Conservation (phyloP, 2,329 filamentous ascomycete genomes). For the Nannizzia gypsea region DNA sequence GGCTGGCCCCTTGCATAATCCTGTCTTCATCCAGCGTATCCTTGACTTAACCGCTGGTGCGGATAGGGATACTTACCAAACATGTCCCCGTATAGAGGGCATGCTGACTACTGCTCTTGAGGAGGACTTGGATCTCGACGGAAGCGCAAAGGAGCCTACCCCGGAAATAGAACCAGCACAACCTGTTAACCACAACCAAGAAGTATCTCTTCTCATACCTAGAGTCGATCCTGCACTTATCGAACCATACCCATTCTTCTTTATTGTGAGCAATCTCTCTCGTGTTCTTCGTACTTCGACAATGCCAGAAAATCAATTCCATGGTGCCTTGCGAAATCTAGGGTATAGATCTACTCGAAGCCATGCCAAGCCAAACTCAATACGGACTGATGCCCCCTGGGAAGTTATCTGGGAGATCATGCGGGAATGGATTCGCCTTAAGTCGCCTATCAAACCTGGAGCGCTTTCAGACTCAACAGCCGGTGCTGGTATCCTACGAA, state of each 20-base stretch:
- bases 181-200: neutral
- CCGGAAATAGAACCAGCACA: slow-evolving; percentile 6
- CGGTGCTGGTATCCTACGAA: slow-evolving; percentile 57
- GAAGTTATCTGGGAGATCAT: slow-evolving; percentile 82
- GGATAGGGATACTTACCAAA: slow-evolving; percentile 62
- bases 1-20: slow-evolving; percentile 75
- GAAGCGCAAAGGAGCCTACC: slow-evolving; percentile 9
- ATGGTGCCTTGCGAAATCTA: slow-evolving; percentile 66
- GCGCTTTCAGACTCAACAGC: slow-evolving; percentile 58
- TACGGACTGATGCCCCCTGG: slow-evolving; percentile 93
- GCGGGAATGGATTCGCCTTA: slow-evolving; percentile 79
- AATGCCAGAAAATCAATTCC: slow-evolving; percentile 64
- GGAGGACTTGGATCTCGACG: slow-evolving; percentile 43
- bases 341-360: slow-evolving; percentile 77
- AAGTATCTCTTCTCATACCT: slow-evolving; percentile 28
- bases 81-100: slow-evolving; percentile 68
- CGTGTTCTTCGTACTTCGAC: slow-evolving; percentile 68
- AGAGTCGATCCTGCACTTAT: slow-evolving; percentile 48
- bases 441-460: slow-evolving; percentile 61
- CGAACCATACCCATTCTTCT: slow-evolving; percentile 75
- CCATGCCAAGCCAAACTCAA: slow-evolving; percentile 77
- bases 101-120: slow-evolving; percentile 85
- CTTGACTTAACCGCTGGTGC: slow-evolving; percentile 58
- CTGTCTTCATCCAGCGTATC: slow-evolving; percentile 67
- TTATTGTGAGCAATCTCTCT: slow-evolving; percentile 62